These are phyloP conservation scores for Deinandra increscens DNA, from an alignment of 129 eudicot species.

Conservation along the genomic window DNA sequence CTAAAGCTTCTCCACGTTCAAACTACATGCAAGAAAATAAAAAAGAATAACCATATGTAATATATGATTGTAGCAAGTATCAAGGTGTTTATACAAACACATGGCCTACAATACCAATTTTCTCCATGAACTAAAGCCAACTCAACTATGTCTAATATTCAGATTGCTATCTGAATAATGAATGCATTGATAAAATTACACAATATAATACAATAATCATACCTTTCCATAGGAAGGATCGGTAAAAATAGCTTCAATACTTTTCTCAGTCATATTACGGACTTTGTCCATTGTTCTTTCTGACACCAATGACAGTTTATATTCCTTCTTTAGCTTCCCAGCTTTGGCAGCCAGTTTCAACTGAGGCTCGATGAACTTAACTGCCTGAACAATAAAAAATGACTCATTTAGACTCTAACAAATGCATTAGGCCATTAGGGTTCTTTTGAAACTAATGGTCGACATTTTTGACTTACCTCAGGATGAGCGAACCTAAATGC, in stretches of 20 bases:
- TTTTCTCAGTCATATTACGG: constrained; percentile 65
- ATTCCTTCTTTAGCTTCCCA: constrained; percentile 78
- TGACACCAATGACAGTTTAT: constrained; percentile 75
- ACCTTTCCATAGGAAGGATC: constrained; percentile 98
- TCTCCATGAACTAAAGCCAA: constrained; percentile 15
- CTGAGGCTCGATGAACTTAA: constrained; percentile 92
- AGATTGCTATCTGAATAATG: neutral
- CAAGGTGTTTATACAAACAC: neutral
- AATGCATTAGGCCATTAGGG: neutral
- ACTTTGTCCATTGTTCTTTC: constrained; percentile 64
- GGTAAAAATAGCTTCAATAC: constrained; percentile 77
- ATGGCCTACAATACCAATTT: neutral
- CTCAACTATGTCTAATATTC: neutral
- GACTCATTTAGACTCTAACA: neutral
- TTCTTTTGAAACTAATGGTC: neutral
- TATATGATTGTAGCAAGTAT: constrained; percentile 9
- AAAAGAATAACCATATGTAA: neutral
- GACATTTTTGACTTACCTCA: constrained; percentile 47
- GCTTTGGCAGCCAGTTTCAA: constrained; percentile 79
- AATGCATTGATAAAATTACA: neutral
- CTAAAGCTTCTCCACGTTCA: constrained; percentile 96
- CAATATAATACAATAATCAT: neutral
- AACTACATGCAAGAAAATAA: constrained; percentile 45
- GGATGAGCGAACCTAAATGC: constrained; percentile 95
- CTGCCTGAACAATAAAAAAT: constrained; percentile 58